Evolutionary conservation across 2,329 filamentous ascomycete genomes (phyloP).

Genomic region (Raffaelea arxii): DNA sequence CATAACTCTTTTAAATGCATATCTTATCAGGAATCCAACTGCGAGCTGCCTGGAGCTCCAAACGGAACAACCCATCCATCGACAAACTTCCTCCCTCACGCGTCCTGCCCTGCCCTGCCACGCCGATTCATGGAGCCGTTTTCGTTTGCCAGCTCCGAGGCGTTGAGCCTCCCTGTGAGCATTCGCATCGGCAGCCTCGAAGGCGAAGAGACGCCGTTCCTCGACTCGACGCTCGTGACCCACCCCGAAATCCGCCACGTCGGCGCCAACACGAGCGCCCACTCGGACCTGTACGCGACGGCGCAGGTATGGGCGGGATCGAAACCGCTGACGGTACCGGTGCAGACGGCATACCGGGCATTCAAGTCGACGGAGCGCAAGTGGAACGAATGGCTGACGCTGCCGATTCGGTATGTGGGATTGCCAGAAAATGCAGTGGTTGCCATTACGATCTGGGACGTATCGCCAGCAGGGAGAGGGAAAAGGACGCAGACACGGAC

Average conservation of each 20-base stretch:
- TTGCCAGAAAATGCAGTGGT: conserved; percentile 74
- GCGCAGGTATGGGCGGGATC: conserved; percentile 93
- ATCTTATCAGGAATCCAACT: neutral
- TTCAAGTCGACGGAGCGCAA: conserved; percentile 69
- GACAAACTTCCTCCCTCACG: no score
- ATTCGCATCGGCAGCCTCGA: conserved; percentile 65
- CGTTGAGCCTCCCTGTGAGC: conserved; percentile 64
- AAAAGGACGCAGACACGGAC: no score
- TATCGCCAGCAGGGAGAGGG: conserved; percentile 64
- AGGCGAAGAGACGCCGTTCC: conserved; percentile 64
- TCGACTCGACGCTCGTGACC: conserved; percentile 68
- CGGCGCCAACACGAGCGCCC: conserved; percentile 66
- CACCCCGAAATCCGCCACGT: conserved; percentile 75
- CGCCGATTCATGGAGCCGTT: conserved; percentile 73
- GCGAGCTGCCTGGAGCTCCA: neutral
- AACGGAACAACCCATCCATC: no score
- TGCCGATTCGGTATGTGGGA: conserved; percentile 77
- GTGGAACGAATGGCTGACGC: conserved; percentile 92
- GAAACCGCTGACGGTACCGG: conserved; percentile 82
- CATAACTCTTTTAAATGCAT: no score
- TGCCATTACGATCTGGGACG: conserved; percentile 90
- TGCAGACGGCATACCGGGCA: conserved; percentile 86
- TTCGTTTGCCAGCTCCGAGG: conserved; percentile 84
- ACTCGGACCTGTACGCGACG: conserved; percentile 88
- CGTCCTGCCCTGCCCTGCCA: no score